Conservation (phyloP, 1,284 basidiomycete species). For the Ceratobasidium sp. region DNA sequence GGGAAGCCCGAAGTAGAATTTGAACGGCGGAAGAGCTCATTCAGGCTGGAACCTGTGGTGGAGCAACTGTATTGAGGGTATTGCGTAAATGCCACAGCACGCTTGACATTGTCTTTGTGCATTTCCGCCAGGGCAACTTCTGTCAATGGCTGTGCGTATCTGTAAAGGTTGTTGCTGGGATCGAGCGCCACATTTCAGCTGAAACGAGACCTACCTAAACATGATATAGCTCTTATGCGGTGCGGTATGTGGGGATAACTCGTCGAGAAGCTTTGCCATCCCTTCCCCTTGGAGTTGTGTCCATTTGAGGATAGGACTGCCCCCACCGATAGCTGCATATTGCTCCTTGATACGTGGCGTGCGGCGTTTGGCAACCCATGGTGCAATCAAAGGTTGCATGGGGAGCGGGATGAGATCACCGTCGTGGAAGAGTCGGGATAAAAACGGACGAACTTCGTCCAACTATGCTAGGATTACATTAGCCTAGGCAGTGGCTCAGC, state of each 20-base stretch:
- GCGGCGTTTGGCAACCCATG: slow-evolving; percentile 89
- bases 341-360: slow-evolving; percentile 96
- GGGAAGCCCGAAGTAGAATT: slow-evolving; percentile 47
- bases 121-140: slow-evolving; percentile 85
- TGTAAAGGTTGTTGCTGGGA: slow-evolving; percentile 47
- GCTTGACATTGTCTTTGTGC: slow-evolving; percentile 89
- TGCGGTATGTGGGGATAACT: slow-evolving; percentile 89
- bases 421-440: slow-evolving; percentile 94
- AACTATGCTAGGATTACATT: slow-evolving; percentile 63
- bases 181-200: background rate
- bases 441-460: slow-evolving; percentile 87
- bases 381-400: slow-evolving; percentile 88
- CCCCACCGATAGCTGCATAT: slow-evolving; percentile 95
- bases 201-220: slow-evolving; percentile 71
- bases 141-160: slow-evolving; percentile 87
- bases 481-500: slow-evolving; percentile 8
- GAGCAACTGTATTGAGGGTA: slow-evolving; percentile 99
- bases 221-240: slow-evolving; percentile 97
- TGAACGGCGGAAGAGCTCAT: slow-evolving; percentile 81
- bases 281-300: slow-evolving; percentile 88
- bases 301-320: slow-evolving; percentile 96
- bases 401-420: slow-evolving; percentile 96
- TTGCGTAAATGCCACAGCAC: slow-evolving; percentile 97
- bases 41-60: slow-evolving; percentile 96
- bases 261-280: slow-evolving; percentile 93